Evolutionary conservation across 2,329 filamentous ascomycete species (phyloP).

Genomic region (Diaporthe citriasiana): DNA sequence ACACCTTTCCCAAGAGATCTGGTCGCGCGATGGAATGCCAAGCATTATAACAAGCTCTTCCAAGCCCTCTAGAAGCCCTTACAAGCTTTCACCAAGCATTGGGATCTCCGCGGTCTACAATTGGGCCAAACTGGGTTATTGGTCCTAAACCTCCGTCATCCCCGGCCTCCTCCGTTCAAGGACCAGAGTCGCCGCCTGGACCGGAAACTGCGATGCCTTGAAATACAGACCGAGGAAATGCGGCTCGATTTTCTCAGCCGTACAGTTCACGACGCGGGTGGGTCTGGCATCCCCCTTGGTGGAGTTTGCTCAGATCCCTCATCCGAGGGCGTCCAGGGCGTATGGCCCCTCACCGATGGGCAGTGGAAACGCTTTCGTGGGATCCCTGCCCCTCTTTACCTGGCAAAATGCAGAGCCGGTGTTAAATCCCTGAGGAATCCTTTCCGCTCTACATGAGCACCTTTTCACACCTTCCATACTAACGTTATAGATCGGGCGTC

Average conservation of each 20-base stretch:
- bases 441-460: too few species aligned
- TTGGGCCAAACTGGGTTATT: not conserved
- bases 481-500: not conserved
- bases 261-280: not conserved
- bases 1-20: not conserved
- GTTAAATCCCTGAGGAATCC: not conserved
- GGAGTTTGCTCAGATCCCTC: not conserved
- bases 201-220: not conserved
- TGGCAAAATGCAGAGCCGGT: not conserved
- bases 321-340: too few species aligned
- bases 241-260: not conserved
- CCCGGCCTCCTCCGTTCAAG: not conserved
- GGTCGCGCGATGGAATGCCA: conserved; percentile 10
- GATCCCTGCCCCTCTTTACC: not conserved
- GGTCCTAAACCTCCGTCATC: not conserved
- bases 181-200: not conserved
- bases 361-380: not conserved
- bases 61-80: not conserved
- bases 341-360: not conserved
- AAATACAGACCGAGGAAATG: not conserved
- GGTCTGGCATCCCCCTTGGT: not conserved
- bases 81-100: conserved; percentile 26
- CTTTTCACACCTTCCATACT: not conserved
- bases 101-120: not conserved
- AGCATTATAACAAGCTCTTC: conserved; percentile 19